Conservation (phyloP, 805 yeast genomes). For the Ogataea methanolica region DNA sequence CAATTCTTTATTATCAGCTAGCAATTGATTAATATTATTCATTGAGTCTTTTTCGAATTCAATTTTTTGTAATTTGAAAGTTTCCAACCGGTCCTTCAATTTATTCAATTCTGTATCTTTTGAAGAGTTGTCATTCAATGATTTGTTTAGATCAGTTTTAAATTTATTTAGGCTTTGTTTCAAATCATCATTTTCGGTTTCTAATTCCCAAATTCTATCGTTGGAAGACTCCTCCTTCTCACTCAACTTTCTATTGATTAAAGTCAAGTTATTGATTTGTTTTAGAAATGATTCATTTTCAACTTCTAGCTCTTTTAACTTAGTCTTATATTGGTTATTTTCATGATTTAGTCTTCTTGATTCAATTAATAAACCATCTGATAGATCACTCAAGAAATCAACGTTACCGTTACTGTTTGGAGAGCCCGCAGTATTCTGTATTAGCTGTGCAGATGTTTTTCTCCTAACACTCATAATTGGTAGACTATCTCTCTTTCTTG, state of each 20-base stretch:
- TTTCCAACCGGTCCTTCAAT: conserved; percentile 48
- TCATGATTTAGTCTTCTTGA: conserved; percentile 69
- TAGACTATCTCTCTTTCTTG: conserved; percentile 10
- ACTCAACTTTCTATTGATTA: conserved; percentile 29
- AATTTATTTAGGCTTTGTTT: conserved; percentile 40
- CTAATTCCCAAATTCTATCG: conserved; percentile 65
- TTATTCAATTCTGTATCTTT: conserved; percentile 23
- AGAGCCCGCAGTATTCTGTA: conserved; percentile 3
- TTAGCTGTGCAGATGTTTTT: conserved; percentile 9
- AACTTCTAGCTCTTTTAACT: conserved; percentile 37
- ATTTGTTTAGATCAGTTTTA: conserved; percentile 36
- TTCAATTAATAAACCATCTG: conserved; percentile 66
- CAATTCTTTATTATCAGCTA: conserved; percentile 42
- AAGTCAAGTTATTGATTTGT: conserved; percentile 31
- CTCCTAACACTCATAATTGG: conserved; percentile 5
- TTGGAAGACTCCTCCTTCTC: conserved; percentile 44
- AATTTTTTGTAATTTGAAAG: conserved; percentile 33
- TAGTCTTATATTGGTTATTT: conserved; percentile 41
- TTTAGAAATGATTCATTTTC: conserved; percentile 38
- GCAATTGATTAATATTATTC: conserved; percentile 32
- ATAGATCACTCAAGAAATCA: conserved; percentile 67
- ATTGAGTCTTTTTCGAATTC: conserved; percentile 37
- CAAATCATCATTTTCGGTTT: conserved; percentile 38
- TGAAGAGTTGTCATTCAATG: conserved; percentile 33
- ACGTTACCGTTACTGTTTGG: conserved; percentile 48